Evolutionary conservation across 805 yeast species (phyloP), one percentile per base, ranked within the genome.

Genomic region (Candida insectalens): DNA sequence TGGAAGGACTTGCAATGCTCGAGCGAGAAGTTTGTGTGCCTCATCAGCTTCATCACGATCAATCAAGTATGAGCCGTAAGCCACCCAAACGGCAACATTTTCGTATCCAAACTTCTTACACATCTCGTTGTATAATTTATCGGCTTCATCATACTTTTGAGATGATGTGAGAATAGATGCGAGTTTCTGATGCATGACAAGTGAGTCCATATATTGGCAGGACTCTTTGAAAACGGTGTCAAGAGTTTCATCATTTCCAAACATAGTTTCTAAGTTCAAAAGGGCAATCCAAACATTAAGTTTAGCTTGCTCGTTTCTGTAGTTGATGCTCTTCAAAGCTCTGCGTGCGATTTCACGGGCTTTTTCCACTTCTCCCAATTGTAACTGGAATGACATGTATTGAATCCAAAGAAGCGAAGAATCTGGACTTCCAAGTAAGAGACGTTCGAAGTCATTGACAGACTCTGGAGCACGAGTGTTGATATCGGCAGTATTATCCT

Each of bases 371-470:
- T 92, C 98, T 63, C 95, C 83, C 42, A 89, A 67, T 58, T 88
- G 96, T 43, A 92, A 68, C 59, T 88, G 95, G 80, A 89, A 92
- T 4, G 97, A 88, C 96, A 92, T 92, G 61, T 83, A 92, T 60
- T 88, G 84, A 83, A 92, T 89, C 98, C 98, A 92, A 37, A 85
- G 60, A 23, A 88, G 72, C 1, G 98, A 89, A 3, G 95, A 84
- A 63, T 84, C 81, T 31, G 98, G 96, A 53, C 82, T 82, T 54
- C 96, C 94, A 39, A 92, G 71, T 36, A 92, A 69, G 44, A 92
- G 62, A 50, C 98, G 76, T 61, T 92, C 99, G 49, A 87, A 92
- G 57, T 92, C 99, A 30, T 77, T 63, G 28, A 76, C 82, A 37
- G 96, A 85, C 59, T 89, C 94, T 25, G 98, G 98, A 12, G 88